Evolutionary conservation across 2,329 filamentous ascomycete species (phyloP), one percentile per base, ranked within the genome.

Genomic region (Penicillium sp.): DNA sequence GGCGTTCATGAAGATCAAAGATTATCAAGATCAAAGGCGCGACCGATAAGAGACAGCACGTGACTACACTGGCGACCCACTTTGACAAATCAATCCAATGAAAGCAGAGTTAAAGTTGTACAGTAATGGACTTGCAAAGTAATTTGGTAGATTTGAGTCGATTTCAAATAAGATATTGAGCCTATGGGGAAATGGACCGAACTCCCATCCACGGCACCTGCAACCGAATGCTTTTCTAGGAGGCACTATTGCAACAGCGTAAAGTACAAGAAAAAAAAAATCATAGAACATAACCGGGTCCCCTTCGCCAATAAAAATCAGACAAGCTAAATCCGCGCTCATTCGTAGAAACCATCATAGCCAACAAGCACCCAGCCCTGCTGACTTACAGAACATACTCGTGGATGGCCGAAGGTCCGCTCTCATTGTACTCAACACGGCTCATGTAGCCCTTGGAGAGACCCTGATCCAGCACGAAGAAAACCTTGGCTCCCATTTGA

Each of bases 401-500:
- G 67, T 88, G 84, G 61, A 89, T 88, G 3, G 83, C 86, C 43
- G 78, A 79, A 2, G 86, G 86, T 3, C 86, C 86, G 53, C 84
- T 78, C 59, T 89, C 86, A 68, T 89, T 89, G 72, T 89, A 89
- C 67, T 88, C 86, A 26, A 82, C 82, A 53, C 88, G 79, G 5
- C 82, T 87, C 78, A 91, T 83, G 71, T 88, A 90, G 0, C 86
- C 87, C 73, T 90, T 89, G 63, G 78, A 85, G 47, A 82, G 73
- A 5, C 86, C 86, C 63, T 86, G 84, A 67, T 90, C 88, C 3
- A 86, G 79, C 10, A 89, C 83, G 71, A 90, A 90, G 48, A 90
- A 76, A 22, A 90, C 85, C 74, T 89, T 90, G 2, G 90, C 91
- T 1, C 90, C 91, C 31, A 96, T 89, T 75, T 96, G 91, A 2